phyloP scores from a whole-genome alignment of 192 early-diverging fungal species.

The Coemansia aciculifera region DNA sequence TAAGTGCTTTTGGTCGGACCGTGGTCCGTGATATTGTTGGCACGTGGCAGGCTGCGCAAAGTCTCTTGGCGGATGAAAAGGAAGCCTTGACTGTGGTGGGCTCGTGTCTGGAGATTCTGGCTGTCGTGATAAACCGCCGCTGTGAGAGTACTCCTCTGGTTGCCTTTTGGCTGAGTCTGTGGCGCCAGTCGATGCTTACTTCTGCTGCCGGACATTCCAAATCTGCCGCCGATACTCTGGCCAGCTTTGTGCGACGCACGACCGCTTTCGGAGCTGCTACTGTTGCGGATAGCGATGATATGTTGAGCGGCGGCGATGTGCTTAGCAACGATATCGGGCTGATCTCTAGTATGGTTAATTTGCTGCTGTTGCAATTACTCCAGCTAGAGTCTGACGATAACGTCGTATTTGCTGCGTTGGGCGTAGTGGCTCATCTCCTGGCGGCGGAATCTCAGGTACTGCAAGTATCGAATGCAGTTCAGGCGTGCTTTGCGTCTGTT shows the following conservation, averaged over 20 bases:
- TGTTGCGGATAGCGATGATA: neutral
- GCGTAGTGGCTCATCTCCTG: conserved; percentile 10
- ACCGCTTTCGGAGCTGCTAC: neutral
- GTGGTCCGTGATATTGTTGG: conserved; percentile 21
- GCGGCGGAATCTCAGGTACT: neutral
- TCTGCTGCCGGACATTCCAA: neutral
- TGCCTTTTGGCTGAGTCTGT: conserved; percentile 35
- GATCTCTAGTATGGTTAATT: conserved; percentile 8
- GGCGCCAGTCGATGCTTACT: conserved; percentile 18
- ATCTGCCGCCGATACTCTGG: neutral
- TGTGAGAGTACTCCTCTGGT: neutral
- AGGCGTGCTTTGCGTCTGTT: neutral
- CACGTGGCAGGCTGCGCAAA: conserved; percentile 2
- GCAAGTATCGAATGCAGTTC: conserved; percentile 2
- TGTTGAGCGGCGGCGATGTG: neutral
- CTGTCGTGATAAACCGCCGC: neutral
- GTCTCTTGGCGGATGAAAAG: neutral
- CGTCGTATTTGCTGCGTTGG: neutral
- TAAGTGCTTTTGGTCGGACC: conserved; percentile 8
- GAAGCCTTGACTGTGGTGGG: neutral
- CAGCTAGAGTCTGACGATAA: neutral
- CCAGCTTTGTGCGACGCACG: neutral
- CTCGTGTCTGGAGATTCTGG: conserved; percentile 1
- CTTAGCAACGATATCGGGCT: neutral
- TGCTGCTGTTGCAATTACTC: conserved; percentile 14